phyloP scores from a whole-genome alignment of 1,139 yeast species.

The Saccharomyces hybrid region DNA sequence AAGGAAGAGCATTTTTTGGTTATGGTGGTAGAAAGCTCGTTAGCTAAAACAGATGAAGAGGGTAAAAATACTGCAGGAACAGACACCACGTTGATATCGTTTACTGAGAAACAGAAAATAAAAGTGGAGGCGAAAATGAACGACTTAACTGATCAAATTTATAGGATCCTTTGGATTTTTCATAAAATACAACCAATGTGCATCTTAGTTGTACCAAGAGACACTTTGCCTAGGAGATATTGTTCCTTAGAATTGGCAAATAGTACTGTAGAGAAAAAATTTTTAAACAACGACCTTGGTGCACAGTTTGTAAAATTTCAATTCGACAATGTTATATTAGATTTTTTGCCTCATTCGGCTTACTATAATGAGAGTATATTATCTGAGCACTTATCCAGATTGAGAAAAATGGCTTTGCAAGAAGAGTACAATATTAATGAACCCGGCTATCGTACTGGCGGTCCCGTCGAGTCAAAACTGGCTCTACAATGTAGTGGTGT shows the following conservation, averaged over 20 bases:
- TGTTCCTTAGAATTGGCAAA: slow-evolving; percentile 70
- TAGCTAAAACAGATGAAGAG: slow-evolving; percentile 36
- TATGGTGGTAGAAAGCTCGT: slow-evolving; percentile 78
- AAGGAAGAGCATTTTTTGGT: slow-evolving; percentile 75
- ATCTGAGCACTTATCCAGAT: slow-evolving; percentile 29
- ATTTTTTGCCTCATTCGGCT: slow-evolving; percentile 31
- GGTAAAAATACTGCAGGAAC: not conserved
- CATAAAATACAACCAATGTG: slow-evolving; percentile 80
- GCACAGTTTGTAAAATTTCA: slow-evolving; percentile 75
- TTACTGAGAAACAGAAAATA: slow-evolving; percentile 14
- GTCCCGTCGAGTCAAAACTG: slow-evolving; percentile 4
- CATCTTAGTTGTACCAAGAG: slow-evolving; percentile 72
- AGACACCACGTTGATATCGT: not conserved
- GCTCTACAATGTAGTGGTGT: slow-evolving; percentile 61
- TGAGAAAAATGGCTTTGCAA: slow-evolving; percentile 23
- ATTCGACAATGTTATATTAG: slow-evolving; percentile 30
- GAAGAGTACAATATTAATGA: slow-evolving; percentile 6
- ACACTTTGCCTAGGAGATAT: slow-evolving; percentile 66
- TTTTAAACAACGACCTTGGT: slow-evolving; percentile 65
- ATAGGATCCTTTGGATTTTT: slow-evolving; percentile 51
- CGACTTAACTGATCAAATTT: slow-evolving; percentile 67
- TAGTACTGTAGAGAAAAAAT: slow-evolving; percentile 78
- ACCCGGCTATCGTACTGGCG: not conserved
- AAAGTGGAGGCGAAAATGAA: slow-evolving; percentile 33
- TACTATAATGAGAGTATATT: slow-evolving; percentile 32